Conservation (phyloP, 2,329 filamentous ascomycete genomes). For the Aspergillus sp. region DNA sequence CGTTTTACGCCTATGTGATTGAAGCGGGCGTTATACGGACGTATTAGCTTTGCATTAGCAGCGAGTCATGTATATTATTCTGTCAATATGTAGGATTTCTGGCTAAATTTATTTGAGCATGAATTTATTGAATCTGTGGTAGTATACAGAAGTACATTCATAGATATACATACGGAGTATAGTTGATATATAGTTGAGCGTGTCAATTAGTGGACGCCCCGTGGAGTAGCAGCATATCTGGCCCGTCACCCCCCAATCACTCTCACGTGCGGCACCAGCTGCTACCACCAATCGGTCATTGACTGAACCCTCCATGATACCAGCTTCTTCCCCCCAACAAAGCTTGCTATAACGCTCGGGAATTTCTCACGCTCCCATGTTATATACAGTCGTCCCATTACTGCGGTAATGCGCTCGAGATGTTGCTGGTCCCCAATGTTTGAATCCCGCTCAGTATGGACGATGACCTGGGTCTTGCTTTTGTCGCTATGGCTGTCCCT, state of each 20-base stretch:
- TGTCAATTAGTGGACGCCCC: background rate
- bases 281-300: conserved; percentile 6
- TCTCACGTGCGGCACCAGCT: conserved; percentile 11
- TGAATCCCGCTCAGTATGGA: conserved; percentile 33
- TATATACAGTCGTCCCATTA: conserved; percentile 21
- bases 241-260: conserved; percentile 14
- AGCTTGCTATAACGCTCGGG: conserved; percentile 18
- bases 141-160: no score
- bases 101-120: conserved; percentile 2
- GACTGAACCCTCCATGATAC: conserved; percentile 7
- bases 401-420: conserved; percentile 42
- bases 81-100: background rate
- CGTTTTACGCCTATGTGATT: background rate
- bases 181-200: background rate
- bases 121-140: background rate
- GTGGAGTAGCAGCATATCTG: conserved; percentile 33
- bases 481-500: conserved; percentile 36
- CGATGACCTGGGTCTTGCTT: conserved; percentile 33
- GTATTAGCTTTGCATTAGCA: background rate
- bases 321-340: conserved; percentile 30
- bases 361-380: conserved; percentile 24
- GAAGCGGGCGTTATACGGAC: conserved; percentile 11
- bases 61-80: background rate
- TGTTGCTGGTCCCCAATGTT: conserved; percentile 39
- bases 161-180: no score